phyloP scores from a whole-genome alignment of 805 yeast genomes.

The Schwanniomyces pseudopolymorphus region DNA sequence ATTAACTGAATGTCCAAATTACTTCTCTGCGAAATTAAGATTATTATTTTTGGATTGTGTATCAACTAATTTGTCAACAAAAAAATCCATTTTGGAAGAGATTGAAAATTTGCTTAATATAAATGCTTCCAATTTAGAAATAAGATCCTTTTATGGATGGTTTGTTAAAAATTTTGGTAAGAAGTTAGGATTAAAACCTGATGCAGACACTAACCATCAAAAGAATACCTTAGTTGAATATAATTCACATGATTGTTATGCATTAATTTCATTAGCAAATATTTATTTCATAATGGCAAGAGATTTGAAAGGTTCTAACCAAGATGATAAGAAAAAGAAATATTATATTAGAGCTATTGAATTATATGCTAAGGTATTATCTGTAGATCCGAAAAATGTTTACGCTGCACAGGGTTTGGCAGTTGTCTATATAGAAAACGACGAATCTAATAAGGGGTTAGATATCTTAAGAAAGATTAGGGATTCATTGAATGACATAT shows the following conservation, averaged over 20 bases:
- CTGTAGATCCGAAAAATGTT: constrained; percentile 79
- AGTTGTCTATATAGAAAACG: constrained; percentile 84
- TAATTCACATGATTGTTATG: constrained; percentile 87
- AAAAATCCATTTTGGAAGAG: constrained; percentile 51
- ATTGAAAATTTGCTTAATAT: constrained; percentile 53
- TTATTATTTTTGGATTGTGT: constrained; percentile 60
- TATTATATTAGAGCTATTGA: constrained; percentile 90
- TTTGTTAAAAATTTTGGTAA: constrained; percentile 62
- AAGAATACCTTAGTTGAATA: constrained; percentile 79
- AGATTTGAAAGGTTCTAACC: constrained; percentile 54
- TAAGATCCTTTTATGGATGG: constrained; percentile 93
- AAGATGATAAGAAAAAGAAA: constrained; percentile 58
- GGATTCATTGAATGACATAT: constrained; percentile 82
- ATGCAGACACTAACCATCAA: constrained; percentile 73
- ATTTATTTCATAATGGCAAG: constrained; percentile 80
- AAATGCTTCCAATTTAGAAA: constrained; percentile 67
- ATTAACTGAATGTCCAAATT: constrained; percentile 62
- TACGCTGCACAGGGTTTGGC: constrained; percentile 99
- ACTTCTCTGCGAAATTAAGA: constrained; percentile 75
- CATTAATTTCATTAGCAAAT: constrained; percentile 87
- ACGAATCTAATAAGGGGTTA: constrained; percentile 70
- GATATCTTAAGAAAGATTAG: constrained; percentile 86
- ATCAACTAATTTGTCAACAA: constrained; percentile 32
- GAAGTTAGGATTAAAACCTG: constrained; percentile 47
- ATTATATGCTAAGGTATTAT: constrained; percentile 82